Conservation (phyloP, 768 basidiomycete species). For the Phanerochaete carnosa region DNA sequence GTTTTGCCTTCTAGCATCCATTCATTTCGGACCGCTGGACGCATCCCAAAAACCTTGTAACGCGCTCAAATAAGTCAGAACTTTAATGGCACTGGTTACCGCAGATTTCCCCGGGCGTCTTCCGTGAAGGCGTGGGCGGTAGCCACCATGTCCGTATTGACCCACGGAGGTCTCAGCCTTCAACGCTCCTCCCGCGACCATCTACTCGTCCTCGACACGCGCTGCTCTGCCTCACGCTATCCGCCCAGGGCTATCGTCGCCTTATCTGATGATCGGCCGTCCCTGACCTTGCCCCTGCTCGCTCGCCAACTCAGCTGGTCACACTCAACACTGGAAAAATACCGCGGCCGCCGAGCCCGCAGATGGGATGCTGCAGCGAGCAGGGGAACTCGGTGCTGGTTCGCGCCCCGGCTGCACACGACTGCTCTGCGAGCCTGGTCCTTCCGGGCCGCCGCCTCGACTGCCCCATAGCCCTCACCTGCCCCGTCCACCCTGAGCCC, state of each 20-base stretch:
- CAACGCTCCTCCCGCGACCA: not conserved
- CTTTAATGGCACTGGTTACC: not conserved
- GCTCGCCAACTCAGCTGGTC: not conserved
- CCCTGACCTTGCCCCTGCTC: not conserved
- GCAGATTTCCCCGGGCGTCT: not conserved
- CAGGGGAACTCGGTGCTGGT: not conserved
- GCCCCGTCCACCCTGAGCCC: not conserved
- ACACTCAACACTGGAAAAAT: not conserved
- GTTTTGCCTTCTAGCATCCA: not conserved
- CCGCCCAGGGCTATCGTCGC: not conserved
- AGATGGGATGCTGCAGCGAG: not conserved
- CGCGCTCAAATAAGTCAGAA: not conserved
- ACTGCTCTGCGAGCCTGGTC: not conserved
- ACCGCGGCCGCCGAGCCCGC: not conserved
- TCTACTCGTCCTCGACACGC: not conserved
- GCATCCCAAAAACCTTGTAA: not conserved
- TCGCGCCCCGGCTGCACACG: not conserved
- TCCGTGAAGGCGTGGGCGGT: not conserved
- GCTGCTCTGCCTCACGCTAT: not conserved
- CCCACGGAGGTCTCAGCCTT: not conserved
- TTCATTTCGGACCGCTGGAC: not conserved
- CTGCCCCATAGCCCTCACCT: not conserved
- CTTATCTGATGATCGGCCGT: not conserved
- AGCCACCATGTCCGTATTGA: not conserved
- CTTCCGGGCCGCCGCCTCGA: not conserved